Base-by-base conservation (phyloP, 2,329 filamentous ascomycete genomes). In the Sphaerulina musiva region DNA sequence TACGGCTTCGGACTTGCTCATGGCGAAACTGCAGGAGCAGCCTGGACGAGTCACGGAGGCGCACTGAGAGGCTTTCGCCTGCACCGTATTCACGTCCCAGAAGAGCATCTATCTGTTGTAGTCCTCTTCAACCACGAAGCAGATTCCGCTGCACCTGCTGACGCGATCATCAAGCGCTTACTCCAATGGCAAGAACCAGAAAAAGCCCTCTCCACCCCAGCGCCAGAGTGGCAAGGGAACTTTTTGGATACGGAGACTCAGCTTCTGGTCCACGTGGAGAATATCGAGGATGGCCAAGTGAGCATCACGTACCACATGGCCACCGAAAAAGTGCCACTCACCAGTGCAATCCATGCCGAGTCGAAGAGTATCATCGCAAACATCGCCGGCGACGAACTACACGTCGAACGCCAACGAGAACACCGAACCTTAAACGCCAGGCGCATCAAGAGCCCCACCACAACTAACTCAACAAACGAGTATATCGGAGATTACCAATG, bases 51-150 rank as follows among this genome's bases (percentile, higher is more conserved):
- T 1, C 74, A 76, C 53, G 71, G 69, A 26, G 74, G 74, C 10
- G 74, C 70, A 1, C 65, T 76, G 29, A 66, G 71, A 32, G 74
- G 74, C 6, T 76, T 71, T 61, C 64, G 72, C 17, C 63, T 72
- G 11, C 58, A 62, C 20, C 68, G 74, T 10, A 34, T 66, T 6
- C 69, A 76, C 51, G 62, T 66, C 4, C 68, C 72, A 0, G 55
- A 61, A 6, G 62, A 71, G 23, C 62, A 67, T 1, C 41, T 75
- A 1, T 73, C 72, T 2, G 66, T 75, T 8, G 65, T 76, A 1
- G 69, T 69, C 4, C 45, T 76, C 53, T 68, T 73, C 54, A 76
- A 76, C 44, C 68, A 72, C 42, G 71, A 75, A 39, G 61, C 55
- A 6, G 61, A 67, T 51, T 63, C 68, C 11, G 58, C 49, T 4